phyloP scores from a whole-genome alignment of 805 yeast genomes.

The Cyberlindnera lachancei region DNA sequence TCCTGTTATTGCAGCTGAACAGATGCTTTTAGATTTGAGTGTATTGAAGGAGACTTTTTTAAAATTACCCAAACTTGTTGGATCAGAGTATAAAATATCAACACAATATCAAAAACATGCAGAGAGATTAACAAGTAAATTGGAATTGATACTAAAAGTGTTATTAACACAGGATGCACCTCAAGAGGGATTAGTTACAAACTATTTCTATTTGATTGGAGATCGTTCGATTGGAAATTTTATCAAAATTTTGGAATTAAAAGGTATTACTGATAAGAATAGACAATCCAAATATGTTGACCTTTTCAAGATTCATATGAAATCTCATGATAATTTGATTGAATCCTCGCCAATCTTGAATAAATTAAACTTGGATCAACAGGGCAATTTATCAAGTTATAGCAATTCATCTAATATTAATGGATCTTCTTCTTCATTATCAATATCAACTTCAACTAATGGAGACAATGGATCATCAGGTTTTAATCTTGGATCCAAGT shows the following conservation, averaged over 20 bases:
- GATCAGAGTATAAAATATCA: conserved; percentile 13
- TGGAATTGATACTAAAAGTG: conserved; percentile 64
- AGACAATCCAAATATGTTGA: conserved; percentile 19
- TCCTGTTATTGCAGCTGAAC: conserved; percentile 70
- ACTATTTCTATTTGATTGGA: conserved; percentile 58
- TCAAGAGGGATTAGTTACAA: conserved; percentile 51
- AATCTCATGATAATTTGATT: conserved; percentile 18
- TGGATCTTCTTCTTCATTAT: conserved; percentile 2
- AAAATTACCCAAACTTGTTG: conserved; percentile 15
- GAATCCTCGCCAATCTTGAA: conserved; percentile 22
- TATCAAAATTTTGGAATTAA: conserved; percentile 53
- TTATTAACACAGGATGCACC: conserved; percentile 61
- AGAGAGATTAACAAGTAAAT: conserved; percentile 29
- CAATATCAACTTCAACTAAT: conserved; percentile 6
- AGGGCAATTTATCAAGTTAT: too few species aligned
- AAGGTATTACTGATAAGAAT: conserved; percentile 35
- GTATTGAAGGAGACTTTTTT: conserved; percentile 48
- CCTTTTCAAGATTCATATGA: conserved; percentile 21
- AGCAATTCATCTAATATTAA: too few species aligned
- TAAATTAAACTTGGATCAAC: conserved; percentile 15
- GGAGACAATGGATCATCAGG: too few species aligned
- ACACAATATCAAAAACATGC: conserved; percentile 36
- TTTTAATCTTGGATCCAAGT: too few species aligned
- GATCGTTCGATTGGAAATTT: conserved; percentile 61
- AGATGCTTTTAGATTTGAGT: conserved; percentile 66